Base-by-base conservation (phyloP, 805 yeast genomes). In the Limtongia smithiae region DNA sequence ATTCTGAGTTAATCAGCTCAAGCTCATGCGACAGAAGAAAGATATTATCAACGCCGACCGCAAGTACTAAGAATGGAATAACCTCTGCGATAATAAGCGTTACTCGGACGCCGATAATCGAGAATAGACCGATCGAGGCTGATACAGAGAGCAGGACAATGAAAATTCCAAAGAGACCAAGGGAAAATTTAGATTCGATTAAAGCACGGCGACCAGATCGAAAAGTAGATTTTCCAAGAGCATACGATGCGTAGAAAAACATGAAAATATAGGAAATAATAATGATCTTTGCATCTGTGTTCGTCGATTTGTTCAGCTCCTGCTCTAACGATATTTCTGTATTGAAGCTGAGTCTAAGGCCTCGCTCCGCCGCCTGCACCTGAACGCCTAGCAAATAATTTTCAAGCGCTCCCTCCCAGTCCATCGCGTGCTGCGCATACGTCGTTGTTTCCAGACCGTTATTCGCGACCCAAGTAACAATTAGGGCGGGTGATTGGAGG, bases 31-130 rank as follows among this genome's bases (percentile, higher is more conserved):
- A 83, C 18, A 91, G 79, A 57, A 91, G 70, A 62, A 90, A 93
- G 22, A 91, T 85, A 65, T 91, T 91, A 68, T 91, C 98, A 24
- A 91, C 88, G n/a, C 98, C 98, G 48, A 91, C 82, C 0, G 98
- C 98, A 50, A 91, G 72, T 12, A 91, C 85, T 60, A 91, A 71
- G 63, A 91, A 91, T 8, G 97, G 97, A 30, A 91, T 91, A 4
- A 91, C 98, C 65, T 93, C 97, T 2, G 97, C 97, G 49, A 91
- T 88, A 57, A 91, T 90, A 37, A 91, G 71, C 0, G 97, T 91
- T 0, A 95, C 85, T 61, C 85, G 87, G 41, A 90, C 68, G 0
- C 93, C 94, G n/a, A 85, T 50, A 4, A 77, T 60, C 11, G 93
- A 78, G 67, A 87, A 85, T 3, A 88, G 59, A 0, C 97, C 97